Evolutionary conservation across 139 green algal species (phyloP).

Genomic region (Trebouxia sp.): DNA sequence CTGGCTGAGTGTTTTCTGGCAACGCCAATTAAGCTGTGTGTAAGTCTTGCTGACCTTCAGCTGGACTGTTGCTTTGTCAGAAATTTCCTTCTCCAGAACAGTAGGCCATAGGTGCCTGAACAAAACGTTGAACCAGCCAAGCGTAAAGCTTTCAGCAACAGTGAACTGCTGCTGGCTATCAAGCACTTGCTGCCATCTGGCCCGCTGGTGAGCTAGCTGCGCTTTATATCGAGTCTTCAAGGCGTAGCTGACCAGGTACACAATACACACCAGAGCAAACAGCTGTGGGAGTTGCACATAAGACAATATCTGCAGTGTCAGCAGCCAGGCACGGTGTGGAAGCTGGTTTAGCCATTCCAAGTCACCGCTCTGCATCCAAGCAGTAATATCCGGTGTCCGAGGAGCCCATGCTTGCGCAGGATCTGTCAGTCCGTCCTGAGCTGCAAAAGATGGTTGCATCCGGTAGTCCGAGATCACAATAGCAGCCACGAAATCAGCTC

Average conservation of each 20-base stretch:
- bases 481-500: too few relatives aligned
- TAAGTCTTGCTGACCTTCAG: background rate
- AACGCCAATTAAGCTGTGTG: background rate
- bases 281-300: constrained; percentile 11
- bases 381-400: background rate
- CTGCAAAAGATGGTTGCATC: background rate
- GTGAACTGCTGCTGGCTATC: constrained; percentile 25
- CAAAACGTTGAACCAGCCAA: constrained; percentile 35
- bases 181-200: constrained; percentile 18
- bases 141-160: constrained; percentile 29
- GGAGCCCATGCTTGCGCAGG: constrained; percentile 7
- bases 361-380: background rate
- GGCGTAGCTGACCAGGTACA: background rate
- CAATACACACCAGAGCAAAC: background rate
- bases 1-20: background rate
- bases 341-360: background rate
- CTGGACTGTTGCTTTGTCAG: constrained; percentile 22
- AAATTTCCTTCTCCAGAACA: constrained; percentile 27
- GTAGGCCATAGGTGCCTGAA: constrained; percentile 35
- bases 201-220: background rate
- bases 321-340: constrained; percentile 2
- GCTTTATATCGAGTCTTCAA: constrained; percentile 5
- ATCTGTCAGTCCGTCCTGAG: background rate
- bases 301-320: background rate
- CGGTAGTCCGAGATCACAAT: too few relatives aligned